phyloP scores from a whole-genome alignment of 1,284 basidiomycete species.

The Boletellus deceptivus region DNA sequence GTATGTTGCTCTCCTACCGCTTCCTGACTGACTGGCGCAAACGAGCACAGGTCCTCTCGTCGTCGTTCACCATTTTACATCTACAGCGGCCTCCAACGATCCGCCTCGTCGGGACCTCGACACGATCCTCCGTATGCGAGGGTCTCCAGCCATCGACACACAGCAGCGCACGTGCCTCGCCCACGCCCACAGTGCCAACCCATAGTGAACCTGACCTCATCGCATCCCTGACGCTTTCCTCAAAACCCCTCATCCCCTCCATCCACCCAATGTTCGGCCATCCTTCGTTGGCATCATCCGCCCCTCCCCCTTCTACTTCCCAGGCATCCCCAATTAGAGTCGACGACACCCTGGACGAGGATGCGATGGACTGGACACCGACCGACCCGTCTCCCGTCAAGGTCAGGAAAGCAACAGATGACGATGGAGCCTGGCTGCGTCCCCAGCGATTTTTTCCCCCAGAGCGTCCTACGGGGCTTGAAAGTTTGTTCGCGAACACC shows the following conservation, averaged over 20 bases:
- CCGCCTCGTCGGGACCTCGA: constrained; percentile 59
- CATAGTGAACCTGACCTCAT: constrained; percentile 56
- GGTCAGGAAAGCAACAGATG: constrained; percentile 13
- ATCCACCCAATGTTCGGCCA: constrained; percentile 63
- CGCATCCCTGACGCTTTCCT: constrained; percentile 60
- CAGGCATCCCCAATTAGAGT: constrained; percentile 16
- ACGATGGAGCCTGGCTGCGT: constrained; percentile 51
- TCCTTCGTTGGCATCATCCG: constrained; percentile 46
- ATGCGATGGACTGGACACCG: constrained; percentile 73
- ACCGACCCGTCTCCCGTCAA: constrained; percentile 38
- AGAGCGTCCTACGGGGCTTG: constrained; percentile 74
- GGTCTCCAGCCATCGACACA: constrained; percentile 29
- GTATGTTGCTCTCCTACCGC: constrained; percentile 38
- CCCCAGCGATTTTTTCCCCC: constrained; percentile 74
- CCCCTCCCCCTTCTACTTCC: constrained; percentile 21
- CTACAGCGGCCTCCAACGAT: constrained; percentile 65
- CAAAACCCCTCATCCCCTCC: constrained; percentile 49
- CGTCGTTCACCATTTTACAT: constrained; percentile 52
- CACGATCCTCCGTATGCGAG: constrained; percentile 37
- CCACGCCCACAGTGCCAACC: constrained; percentile 31
- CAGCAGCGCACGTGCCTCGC: constrained; percentile 21
- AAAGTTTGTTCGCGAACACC: constrained; percentile 67
- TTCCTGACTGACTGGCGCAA: constrained; percentile 6
- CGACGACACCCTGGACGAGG: constrained; percentile 39
- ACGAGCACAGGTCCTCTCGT: constrained; percentile 43